Evolutionary conservation across 148 eudicot genomes (phyloP).

Genomic region (Rhododendron griersonianum): DNA sequence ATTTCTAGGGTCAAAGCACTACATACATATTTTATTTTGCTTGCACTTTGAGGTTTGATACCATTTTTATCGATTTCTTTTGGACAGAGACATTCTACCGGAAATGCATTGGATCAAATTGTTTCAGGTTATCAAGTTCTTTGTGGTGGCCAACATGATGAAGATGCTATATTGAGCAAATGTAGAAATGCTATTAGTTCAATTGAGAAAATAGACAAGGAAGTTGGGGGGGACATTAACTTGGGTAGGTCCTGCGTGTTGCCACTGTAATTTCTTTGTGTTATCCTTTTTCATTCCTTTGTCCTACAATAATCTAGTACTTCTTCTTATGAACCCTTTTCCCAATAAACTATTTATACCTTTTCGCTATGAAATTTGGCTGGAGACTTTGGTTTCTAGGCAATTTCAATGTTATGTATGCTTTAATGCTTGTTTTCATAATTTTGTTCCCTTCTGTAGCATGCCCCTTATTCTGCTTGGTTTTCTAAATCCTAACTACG

Average conservation of each 20-base stretch:
- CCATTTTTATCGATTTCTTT: background rate
- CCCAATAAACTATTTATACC: background rate
- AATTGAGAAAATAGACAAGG: constrained; percentile 68
- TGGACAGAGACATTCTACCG: constrained; percentile 55
- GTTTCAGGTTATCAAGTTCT: constrained; percentile 64
- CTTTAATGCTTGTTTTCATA: background rate
- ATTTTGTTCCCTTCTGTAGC: background rate
- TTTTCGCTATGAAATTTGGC: background rate
- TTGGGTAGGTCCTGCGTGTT: constrained; percentile 39
- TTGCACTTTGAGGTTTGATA: background rate
- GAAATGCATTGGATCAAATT: constrained; percentile 64
- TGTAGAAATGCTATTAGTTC: constrained; percentile 56
- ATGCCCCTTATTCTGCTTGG: background rate
- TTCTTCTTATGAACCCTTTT: background rate
- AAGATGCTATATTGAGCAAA: constrained; percentile 61
- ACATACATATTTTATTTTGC: background rate
- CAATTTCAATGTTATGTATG: background rate
- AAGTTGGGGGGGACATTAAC: constrained; percentile 38
- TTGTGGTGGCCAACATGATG: constrained; percentile 64
- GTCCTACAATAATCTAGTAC: background rate
- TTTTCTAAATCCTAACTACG: background rate
- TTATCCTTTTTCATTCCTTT: background rate
- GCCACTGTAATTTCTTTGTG: background rate
- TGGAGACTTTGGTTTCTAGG: background rate
- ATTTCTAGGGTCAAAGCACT: background rate